These are phyloP conservation scores for Mycena olivaceomarginata DNA, from an alignment of 768 basidiomycete genomes.

Conservation along the genomic window DNA sequence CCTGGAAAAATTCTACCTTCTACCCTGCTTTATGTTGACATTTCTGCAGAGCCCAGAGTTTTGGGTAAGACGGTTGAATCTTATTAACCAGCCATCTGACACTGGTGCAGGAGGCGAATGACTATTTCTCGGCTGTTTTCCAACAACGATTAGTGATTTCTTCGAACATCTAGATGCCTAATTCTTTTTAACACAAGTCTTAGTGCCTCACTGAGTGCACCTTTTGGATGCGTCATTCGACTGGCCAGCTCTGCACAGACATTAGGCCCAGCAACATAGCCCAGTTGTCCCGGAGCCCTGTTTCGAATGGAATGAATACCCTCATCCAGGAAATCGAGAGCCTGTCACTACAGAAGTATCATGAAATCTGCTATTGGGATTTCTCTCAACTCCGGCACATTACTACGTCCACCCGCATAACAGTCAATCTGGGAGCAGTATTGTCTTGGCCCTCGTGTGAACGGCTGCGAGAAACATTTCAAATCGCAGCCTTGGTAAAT, in stretches of 20 bases:
- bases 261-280: background rate
- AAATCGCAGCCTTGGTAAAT: background rate
- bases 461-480: background rate
- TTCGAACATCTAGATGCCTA: no score
- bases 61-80: background rate
- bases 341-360: constrained; percentile 9
- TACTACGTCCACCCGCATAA: background rate
- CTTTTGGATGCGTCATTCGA: background rate
- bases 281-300: background rate
- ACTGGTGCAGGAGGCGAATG: background rate
- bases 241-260: constrained; percentile 3
- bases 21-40: background rate
- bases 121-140: background rate
- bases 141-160: background rate
- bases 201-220: background rate
- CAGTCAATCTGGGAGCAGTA: constrained; percentile 12
- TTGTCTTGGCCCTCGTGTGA: background rate
- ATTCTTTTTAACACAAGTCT: background rate
- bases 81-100: background rate
- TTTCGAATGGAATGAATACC: background rate
- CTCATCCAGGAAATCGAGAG: background rate
- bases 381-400: background rate
- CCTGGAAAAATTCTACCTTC: background rate
- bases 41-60: background rate
- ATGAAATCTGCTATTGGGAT: constrained; percentile 3